Base-by-base conservation (phyloP, 768 basidiomycete genomes). In the Mycena indigotica region DNA sequence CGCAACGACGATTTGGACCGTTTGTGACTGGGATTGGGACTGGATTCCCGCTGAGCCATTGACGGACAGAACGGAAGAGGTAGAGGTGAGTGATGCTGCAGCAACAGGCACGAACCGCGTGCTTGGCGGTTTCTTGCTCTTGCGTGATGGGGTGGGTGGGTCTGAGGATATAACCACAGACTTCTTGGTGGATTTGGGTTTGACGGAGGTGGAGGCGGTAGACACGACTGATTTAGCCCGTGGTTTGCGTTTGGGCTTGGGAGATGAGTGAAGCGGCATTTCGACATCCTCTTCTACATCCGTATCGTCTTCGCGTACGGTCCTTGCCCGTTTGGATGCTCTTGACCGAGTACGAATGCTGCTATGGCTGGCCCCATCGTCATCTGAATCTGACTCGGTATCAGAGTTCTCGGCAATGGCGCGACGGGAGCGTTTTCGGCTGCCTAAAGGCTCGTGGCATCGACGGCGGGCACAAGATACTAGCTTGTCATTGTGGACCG, bases 401-500 rank as follows among this genome's bases (percentile, higher is more conserved):
- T 63, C 61, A 21, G 61, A 38, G 35, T 21, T 28, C 24, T 28
- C 8, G 41, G 41, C 46, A 25, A 28, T 38, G 10, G 58, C 50
- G 25, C 55, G 28, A 12, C 73, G 67, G 6, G 65, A 65, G 21
- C 73, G 70, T 56, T 75, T 75, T 24, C 70, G 66, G 25, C 67
- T 60, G 61, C 68, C 65, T 1, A 66, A 69, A 8, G 75, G 76
- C 28, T 80, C 78, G 55, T 76, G 81, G 61, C 89, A 92, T 26
- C 84, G 78, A 12, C 83, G 65, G 3, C 70, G 69, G 23, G 77
- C 70, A 66, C 91, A 93, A 0, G 87, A 81, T 1, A 71, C 70
- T 54, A 92, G 79, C 68, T 85, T 91, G 67, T 93, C 91, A 57
- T 88, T 75, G 19, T 80, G 72, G 2, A 75, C 71, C 1, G 86